Conservation (phyloP, 768 basidiomycete genomes). For the Boletus reticulatus region DNA sequence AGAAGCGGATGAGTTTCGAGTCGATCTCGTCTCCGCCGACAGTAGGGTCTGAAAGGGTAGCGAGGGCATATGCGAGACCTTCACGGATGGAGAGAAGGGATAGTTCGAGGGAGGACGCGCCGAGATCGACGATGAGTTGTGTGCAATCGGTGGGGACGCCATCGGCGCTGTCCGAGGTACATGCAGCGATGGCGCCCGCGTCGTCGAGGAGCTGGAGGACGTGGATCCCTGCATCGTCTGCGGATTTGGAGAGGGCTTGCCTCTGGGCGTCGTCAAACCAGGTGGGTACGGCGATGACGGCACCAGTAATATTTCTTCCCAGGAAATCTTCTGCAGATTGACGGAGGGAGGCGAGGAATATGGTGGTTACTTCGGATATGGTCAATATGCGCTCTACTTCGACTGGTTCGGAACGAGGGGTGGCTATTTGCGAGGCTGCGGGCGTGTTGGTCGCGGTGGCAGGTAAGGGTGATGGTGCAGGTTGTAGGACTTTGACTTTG, state of each 20-base stretch:
- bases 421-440: conserved; percentile 63
- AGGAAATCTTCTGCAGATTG: conserved; percentile 91
- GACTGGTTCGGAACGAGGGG: conserved; percentile 72
- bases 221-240: conserved; percentile 74
- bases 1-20: conserved; percentile 82
- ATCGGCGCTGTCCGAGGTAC: conserved; percentile 46
- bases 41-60: conserved; percentile 41
- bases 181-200: conserved; percentile 65
- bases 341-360: conserved; percentile 83
- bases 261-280: conserved; percentile 71
- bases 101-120: conserved; percentile 67
- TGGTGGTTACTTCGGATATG: conserved; percentile 76
- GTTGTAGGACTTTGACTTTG: conserved; percentile 76
- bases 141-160: conserved; percentile 60
- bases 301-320: conserved; percentile 71
- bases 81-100: conserved; percentile 71
- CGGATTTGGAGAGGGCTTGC: conserved; percentile 69
- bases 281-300: conserved; percentile 80
- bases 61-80: conserved; percentile 68
- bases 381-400: conserved; percentile 70
- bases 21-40: conserved; percentile 75
- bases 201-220: conserved; percentile 90
- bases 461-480: conserved; percentile 69
- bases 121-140: conserved; percentile 79
- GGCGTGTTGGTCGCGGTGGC: conserved; percentile 57